These are phyloP conservation scores for Diophrys appendiculata DNA, from an alignment of 73 alveolate genomes.

Conservation along the genomic window DNA sequence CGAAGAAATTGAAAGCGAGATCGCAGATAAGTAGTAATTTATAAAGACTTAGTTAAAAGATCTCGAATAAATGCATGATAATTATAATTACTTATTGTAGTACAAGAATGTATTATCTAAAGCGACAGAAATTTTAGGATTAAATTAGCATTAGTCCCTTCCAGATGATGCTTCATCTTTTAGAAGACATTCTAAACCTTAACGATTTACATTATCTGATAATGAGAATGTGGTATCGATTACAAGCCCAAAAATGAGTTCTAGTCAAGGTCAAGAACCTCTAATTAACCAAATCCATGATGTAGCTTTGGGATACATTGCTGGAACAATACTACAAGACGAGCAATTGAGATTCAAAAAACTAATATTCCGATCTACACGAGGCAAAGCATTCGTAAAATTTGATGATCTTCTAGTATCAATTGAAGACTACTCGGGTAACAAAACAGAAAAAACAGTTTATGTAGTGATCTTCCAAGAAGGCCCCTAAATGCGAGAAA, in stretches of 20 bases:
- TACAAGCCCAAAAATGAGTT: neutral
- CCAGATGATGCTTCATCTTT: neutral
- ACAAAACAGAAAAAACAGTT: constrained; percentile 48
- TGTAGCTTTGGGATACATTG: constrained; percentile 66
- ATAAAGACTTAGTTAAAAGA: constrained; percentile 33
- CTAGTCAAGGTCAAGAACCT: neutral
- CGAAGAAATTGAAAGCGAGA: constrained; percentile 61
- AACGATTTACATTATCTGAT: neutral
- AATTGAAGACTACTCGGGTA: constrained; percentile 16
- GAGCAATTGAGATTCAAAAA: constrained; percentile 85
- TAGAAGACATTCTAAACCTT: neutral
- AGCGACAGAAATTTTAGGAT: constrained; percentile 27
- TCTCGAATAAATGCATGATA: constrained; percentile 43
- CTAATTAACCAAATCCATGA: neutral
- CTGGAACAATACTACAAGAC: constrained; percentile 80
- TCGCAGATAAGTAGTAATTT: constrained; percentile 44
- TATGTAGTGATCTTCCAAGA: constrained; percentile 70
- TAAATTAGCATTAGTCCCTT: too few species aligned
- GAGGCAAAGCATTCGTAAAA: constrained; percentile 84
- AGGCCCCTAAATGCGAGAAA: constrained; percentile 55
- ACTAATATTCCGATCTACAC: constrained; percentile 87
- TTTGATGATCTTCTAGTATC: constrained; percentile 68
- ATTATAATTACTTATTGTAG: constrained; percentile 30
- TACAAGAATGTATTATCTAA: constrained; percentile 43
- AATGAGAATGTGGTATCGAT: neutral